Percentiles rank a stretch among this genome's conserved stretches.
These are phyloP conservation scores for Taphrina sp. DNA, from an alignment of 1,139 yeast genomes.

Conservation along the genomic window DNA sequence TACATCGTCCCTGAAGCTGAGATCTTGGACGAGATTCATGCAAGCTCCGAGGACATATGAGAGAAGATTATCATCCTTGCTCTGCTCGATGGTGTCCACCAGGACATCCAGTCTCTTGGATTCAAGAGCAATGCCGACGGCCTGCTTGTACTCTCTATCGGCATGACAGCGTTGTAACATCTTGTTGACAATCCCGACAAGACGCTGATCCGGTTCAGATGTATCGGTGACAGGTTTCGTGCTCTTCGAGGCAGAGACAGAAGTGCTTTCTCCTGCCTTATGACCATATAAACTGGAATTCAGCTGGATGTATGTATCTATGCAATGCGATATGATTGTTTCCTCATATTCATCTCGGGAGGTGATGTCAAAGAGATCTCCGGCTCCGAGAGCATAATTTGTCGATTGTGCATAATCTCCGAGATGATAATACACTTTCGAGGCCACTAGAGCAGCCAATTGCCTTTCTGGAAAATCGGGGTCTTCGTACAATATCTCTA, in stretches of 20 bases:
- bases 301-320: conserved; percentile 76
- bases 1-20: conserved; percentile 61
- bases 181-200: conserved; percentile 70
- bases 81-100: conserved; percentile 47
- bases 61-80: conserved; percentile 50
- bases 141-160: conserved; percentile 65
- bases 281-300: conserved; percentile 67
- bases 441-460: conserved; percentile 87
- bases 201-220: conserved; percentile 56
- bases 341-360: conserved; percentile 84
- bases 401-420: conserved; percentile 94
- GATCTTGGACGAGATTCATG: conserved; percentile 62
- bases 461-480: conserved; percentile 67
- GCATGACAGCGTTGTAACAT: conserved; percentile 80
- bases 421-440: conserved; percentile 90
- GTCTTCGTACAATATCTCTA: conserved; percentile 91
- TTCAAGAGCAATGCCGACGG: conserved; percentile 88
- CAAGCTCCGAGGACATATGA: conserved; percentile 77
- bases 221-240: conserved; percentile 40
- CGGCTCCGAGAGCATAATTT: conserved; percentile 82
- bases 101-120: conserved; percentile 82
- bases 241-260: too few relatives aligned
- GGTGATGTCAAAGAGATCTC: conserved; percentile 67
- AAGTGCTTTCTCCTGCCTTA: conserved; percentile 48
- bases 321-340: conserved; percentile 64